Evolutionary conservation across 345 rosid genomes (phyloP).

Genomic region (Ceriops tagal): DNA sequence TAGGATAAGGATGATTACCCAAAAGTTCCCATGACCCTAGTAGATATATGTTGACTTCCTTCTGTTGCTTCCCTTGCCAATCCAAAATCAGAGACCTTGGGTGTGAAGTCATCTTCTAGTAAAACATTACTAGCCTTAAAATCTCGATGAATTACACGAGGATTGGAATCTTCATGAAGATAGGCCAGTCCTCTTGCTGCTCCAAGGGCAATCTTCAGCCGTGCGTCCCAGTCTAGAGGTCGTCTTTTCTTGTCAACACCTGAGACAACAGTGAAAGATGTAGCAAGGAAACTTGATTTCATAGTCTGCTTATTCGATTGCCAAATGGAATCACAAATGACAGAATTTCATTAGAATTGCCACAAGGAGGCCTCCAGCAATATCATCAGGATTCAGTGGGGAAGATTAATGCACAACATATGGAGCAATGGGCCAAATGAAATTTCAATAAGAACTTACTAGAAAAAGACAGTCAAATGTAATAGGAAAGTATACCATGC

Average conservation of each 20-base stretch:
- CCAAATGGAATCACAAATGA: conserved; percentile 3
- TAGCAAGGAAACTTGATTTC: conserved; percentile 4
- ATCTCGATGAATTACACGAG: conserved; percentile 96
- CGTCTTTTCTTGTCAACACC: conserved; percentile 59
- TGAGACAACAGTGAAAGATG: conserved; percentile 22
- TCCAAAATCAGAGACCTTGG: conserved; percentile 98
- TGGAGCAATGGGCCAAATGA: neutral
- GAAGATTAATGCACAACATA: too few species aligned
- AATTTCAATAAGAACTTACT: neutral
- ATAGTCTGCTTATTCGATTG: neutral
- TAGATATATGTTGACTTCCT: conserved; percentile 95
- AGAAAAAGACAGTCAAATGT: neutral
- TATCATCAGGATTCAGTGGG: neutral
- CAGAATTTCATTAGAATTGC: neutral
- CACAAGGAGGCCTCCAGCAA: neutral
- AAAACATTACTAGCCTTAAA: conserved; percentile 96
- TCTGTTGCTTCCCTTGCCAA: conserved; percentile 99
- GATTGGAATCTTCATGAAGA: conserved; percentile 99
- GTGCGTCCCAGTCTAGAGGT: conserved; percentile 92
- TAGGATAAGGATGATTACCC: conserved; percentile 49
- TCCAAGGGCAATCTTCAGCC: conserved; percentile 96
- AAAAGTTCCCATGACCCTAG: conserved; percentile 98
- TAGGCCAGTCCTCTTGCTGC: conserved; percentile 98
- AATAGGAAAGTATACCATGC: conserved; percentile 58
- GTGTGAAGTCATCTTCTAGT: conserved; percentile 85